Conservation (phyloP, 164 flowering plant genomes). For the Sedum album region DNA sequence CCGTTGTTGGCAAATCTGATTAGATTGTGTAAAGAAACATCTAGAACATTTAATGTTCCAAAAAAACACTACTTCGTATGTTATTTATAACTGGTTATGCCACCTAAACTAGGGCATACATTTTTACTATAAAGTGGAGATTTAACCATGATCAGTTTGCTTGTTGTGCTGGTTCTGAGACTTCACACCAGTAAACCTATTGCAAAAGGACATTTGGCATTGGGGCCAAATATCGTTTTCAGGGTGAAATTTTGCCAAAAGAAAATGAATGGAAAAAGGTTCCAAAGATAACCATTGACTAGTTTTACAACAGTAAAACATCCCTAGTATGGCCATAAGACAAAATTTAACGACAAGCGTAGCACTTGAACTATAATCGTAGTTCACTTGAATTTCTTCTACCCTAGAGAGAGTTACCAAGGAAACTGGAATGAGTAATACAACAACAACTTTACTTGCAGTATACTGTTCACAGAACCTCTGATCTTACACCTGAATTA, state of each 20-base stretch:
- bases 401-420: not conserved
- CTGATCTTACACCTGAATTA: not conserved
- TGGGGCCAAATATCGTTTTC: no score
- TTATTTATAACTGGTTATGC: no score
- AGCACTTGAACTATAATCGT: not conserved
- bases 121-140: no score
- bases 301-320: not conserved
- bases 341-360: not conserved
- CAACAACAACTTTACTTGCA: not conserved
- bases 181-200: no score
- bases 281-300: not conserved
- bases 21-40: not conserved
- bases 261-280: not conserved
- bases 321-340: not conserved
- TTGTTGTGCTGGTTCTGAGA: not conserved
- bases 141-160: not conserved
- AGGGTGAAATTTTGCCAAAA: no score
- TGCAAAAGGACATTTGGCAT: no score
- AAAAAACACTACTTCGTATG: no score
- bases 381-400: not conserved
- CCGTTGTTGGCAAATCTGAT: not conserved
- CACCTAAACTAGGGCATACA: no score
- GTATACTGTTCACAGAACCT: not conserved
- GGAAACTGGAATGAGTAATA: not conserved
- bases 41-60: not conserved